Evolutionary conservation across 495 filamentous ascomycete species (phyloP).

Genomic region (Cercophora sp.): DNA sequence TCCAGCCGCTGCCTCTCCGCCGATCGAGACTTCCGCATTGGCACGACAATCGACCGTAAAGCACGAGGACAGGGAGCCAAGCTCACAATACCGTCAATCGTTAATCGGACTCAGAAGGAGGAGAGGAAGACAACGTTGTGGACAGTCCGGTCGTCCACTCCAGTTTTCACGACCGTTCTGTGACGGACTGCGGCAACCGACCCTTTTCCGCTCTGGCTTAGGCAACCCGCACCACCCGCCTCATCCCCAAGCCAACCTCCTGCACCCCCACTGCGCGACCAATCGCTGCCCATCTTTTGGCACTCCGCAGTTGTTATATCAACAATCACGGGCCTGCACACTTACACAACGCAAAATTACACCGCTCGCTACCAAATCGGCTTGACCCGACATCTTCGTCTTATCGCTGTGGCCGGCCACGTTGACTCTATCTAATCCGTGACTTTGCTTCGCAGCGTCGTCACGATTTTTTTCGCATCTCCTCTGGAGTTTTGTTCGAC

Average conservation of each 20-base stretch:
- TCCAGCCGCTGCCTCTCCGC: constrained; percentile 10
- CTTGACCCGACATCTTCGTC: background rate
- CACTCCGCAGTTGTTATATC: constrained; percentile 22
- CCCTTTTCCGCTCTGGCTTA: constrained; percentile 11
- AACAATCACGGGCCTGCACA: constrained; percentile 20
- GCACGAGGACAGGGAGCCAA: constrained; percentile 7
- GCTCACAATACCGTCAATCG: constrained; percentile 12
- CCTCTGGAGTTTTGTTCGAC: background rate
- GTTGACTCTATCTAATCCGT: constrained; percentile 10
- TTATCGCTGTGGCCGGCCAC: constrained; percentile 27
- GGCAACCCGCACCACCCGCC: constrained; percentile 1
- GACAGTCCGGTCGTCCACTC: background rate
- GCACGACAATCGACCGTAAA: constrained; percentile 5
- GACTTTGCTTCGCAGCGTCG: too few species aligned
- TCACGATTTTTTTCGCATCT: background rate
- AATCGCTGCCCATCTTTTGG: constrained; percentile 25
- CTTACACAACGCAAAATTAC: constrained; percentile 7
- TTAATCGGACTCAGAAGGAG: constrained; percentile 1
- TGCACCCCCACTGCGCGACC: constrained; percentile 28
- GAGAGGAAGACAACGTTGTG: background rate
- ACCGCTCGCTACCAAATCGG: constrained; percentile 18
- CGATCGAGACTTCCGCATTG: constrained; percentile 16
- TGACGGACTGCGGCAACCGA: constrained; percentile 2
- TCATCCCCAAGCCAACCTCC: constrained; percentile 32
- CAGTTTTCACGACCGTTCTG: background rate